A percentile compares a stretch with the other conserved stretches of the same genome.
These are phyloP conservation scores for Dendrostoma leiphaemia DNA, from an alignment of 2,329 filamentous ascomycete genomes.

Conservation along the genomic window DNA sequence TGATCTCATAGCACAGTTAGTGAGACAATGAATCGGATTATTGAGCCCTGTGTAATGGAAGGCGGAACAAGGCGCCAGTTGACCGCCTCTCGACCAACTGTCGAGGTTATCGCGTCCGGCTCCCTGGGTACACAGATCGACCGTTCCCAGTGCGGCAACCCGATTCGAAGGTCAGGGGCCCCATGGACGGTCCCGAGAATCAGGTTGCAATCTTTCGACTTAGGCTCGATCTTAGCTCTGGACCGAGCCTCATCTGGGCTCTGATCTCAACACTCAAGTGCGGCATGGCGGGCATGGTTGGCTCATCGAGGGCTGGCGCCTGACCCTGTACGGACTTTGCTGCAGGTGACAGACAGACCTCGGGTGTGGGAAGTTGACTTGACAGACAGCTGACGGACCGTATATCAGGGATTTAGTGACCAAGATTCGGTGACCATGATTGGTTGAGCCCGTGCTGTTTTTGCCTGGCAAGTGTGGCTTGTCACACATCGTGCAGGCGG, in stretches of 20 bases:
- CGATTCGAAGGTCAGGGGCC: background rate
- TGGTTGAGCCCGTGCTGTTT: no score
- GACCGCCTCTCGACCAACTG: constrained; percentile 8
- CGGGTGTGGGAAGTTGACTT: background rate
- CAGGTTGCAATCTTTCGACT: background rate
- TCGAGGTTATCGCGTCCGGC: background rate
- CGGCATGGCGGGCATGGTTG: background rate
- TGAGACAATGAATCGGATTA: constrained; percentile 6
- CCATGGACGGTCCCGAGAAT: background rate
- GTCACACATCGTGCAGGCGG: no score
- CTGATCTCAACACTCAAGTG: background rate
- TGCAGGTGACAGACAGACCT: background rate
- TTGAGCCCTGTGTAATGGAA: constrained; percentile 4
- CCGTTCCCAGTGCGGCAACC: constrained; percentile 3
- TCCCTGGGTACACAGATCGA: constrained; percentile 1
- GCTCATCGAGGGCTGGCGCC: background rate
- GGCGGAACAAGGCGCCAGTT: constrained; percentile 3
- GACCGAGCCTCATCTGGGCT: background rate
- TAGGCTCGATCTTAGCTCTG: background rate
- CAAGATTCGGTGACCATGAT: no score
- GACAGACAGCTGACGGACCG: background rate
- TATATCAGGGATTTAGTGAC: background rate
- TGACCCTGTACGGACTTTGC: background rate
- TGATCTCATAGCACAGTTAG: constrained; percentile 13
- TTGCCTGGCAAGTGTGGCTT: no score